Evolutionary conservation across 2,329 filamentous ascomycete genomes (phyloP).

Genomic region (Botrytis hyacinthi): DNA sequence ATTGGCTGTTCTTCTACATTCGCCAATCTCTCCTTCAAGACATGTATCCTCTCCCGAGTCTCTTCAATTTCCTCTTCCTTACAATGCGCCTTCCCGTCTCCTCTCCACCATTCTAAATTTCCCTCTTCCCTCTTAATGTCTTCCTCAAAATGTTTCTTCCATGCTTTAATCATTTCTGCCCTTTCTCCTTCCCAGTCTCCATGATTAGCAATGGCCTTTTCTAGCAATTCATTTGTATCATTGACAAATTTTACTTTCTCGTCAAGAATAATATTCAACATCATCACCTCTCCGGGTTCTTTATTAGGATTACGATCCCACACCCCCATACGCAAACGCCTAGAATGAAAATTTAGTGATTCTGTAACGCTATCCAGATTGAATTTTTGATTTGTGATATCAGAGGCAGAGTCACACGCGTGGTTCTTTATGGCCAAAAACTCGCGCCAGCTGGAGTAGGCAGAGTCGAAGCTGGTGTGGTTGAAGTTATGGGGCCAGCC

Average conservation of each 20-base stretch:
- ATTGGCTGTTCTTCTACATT: slow-evolving; percentile 14
- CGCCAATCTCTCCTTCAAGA: slow-evolving; percentile 10
- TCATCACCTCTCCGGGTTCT: background rate
- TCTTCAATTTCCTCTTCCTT: slow-evolving; percentile 7
- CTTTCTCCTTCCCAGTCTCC: background rate
- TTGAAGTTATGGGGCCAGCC: slow-evolving; percentile 14
- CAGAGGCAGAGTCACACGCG: background rate
- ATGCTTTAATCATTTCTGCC: slow-evolving; percentile 8
- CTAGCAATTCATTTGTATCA: background rate
- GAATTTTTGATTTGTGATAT: background rate
- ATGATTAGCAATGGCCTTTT: background rate
- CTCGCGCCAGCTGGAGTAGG: background rate
- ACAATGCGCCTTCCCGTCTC: background rate
- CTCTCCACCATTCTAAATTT: slow-evolving; percentile 14
- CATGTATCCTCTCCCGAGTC: slow-evolving; percentile 8
- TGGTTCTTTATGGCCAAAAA: background rate
- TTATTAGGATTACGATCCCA: background rate
- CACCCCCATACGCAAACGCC: background rate
- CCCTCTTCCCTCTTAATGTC: background rate
- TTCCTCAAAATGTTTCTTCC: slow-evolving; percentile 16
- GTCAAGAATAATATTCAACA: background rate
- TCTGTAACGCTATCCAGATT: background rate
- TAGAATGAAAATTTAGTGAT: background rate
- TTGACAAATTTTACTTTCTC: background rate
- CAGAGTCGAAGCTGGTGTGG: background rate